These are phyloP conservation scores for Cryptosporidium felis DNA, from an alignment of 169 alveolate genomes.

Conservation along the genomic window DNA sequence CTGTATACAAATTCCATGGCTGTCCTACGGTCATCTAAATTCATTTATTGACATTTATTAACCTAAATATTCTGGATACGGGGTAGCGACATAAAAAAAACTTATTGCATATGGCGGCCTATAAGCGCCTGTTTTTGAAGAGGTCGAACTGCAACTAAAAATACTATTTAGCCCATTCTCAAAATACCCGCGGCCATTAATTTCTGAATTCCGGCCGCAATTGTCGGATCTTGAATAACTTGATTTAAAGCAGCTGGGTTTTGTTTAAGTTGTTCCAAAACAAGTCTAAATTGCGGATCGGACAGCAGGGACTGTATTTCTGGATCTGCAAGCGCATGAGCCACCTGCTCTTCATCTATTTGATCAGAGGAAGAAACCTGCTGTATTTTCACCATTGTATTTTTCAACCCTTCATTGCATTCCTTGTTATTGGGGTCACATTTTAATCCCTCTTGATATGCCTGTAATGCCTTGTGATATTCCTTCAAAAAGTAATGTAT, in stretches of 20 bases:
- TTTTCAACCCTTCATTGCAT: slow-evolving; percentile 82
- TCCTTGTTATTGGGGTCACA: slow-evolving; percentile 92
- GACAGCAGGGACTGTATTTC: slow-evolving; percentile 94
- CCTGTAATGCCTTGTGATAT: slow-evolving; percentile 94
- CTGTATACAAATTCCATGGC: not conserved
- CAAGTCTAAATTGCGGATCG: slow-evolving; percentile 94
- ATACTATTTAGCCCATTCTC: slow-evolving; percentile 84
- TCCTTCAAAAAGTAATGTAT: slow-evolving; percentile 94
- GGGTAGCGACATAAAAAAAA: not conserved
- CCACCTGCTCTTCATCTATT: slow-evolving; percentile 88
- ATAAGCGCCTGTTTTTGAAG: not conserved
- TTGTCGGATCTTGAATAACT: slow-evolving; percentile 93
- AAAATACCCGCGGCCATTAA: slow-evolving; percentile 97
- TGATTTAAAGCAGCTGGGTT: slow-evolving; percentile 80
- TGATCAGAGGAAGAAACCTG: slow-evolving; percentile 84
- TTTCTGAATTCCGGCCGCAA: slow-evolving; percentile 92
- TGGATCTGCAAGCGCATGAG: slow-evolving; percentile 95
- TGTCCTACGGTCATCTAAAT: not conserved
- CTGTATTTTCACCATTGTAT: slow-evolving; percentile 85
- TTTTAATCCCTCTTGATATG: slow-evolving; percentile 93
- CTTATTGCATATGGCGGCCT: slow-evolving; percentile 9
- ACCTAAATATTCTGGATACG: not conserved
- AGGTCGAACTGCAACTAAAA: not conserved
- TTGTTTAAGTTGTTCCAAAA: slow-evolving; percentile 85
- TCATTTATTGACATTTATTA: not conserved